These are phyloP conservation scores for Ascochyta fabae DNA, from an alignment of 2,329 filamentous ascomycete species.

Conservation along the genomic window DNA sequence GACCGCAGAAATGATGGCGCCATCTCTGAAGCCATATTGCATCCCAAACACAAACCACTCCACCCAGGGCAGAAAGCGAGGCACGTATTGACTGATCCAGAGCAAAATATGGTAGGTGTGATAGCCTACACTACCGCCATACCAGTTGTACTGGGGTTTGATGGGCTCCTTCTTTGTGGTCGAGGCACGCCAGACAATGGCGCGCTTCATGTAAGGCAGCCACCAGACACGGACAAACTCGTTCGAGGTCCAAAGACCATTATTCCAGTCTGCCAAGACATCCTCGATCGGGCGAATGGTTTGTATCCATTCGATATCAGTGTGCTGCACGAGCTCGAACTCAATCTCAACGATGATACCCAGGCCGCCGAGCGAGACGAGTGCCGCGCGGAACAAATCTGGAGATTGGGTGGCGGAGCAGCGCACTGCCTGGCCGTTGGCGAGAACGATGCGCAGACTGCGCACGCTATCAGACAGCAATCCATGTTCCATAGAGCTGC, in stretches of 20 bases:
- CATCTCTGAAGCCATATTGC: conserved; percentile 89
- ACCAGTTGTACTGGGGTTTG: conserved; percentile 73
- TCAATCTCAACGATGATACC: conserved; percentile 92
- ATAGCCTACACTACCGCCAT: conserved; percentile 81
- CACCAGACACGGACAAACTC: conserved; percentile 98
- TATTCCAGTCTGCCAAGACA: conserved; percentile 75
- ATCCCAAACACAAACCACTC: conserved; percentile 98
- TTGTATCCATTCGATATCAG: conserved; percentile 87
- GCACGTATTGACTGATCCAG: conserved; percentile 77
- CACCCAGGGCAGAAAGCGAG: conserved; percentile 81
- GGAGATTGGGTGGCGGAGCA: conserved; percentile 73
- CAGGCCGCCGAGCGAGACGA: conserved; percentile 86
- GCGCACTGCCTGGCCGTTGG: conserved; percentile 74
- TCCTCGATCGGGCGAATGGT: conserved; percentile 72
- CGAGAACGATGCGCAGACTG: conserved; percentile 78
- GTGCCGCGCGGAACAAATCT: conserved; percentile 85
- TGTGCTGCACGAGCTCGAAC: conserved; percentile 78
- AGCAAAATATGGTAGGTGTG: conserved; percentile 92
- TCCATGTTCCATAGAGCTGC: conserved; percentile 83
- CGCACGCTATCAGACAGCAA: conserved; percentile 80
- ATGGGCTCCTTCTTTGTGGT: conserved; percentile 69
- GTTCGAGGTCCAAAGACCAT: conserved; percentile 77
- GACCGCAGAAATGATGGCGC: conserved; percentile 72
- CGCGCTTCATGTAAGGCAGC: conserved; percentile 89
- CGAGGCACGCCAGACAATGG: conserved; percentile 88